Evolutionary conservation across 1,139 yeast genomes (phyloP).

Genomic region (Pneumocystis murina): DNA sequence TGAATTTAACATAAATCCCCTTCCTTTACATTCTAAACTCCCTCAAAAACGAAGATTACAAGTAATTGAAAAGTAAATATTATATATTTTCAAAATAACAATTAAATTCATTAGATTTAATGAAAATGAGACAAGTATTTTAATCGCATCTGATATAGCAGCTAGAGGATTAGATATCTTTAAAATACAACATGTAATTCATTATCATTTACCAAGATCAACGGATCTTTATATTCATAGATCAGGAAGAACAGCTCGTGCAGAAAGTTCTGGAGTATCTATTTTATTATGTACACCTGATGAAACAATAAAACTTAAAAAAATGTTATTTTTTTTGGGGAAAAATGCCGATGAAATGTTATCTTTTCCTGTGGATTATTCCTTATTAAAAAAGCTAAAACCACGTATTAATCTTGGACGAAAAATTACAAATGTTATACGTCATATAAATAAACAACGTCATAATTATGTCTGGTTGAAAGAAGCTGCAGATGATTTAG

Average conservation of each 20-base stretch:
- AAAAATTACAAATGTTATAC: constrained; percentile 56
- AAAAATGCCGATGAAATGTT: constrained; percentile 43
- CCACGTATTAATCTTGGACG: constrained; percentile 57
- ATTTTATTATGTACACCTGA: constrained; percentile 86
- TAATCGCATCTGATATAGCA: constrained; percentile 93
- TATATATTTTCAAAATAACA: constrained; percentile 36
- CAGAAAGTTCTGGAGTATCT: constrained; percentile 85
- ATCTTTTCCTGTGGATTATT: constrained; percentile 62
- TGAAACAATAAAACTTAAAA: constrained; percentile 29
- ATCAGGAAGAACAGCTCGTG: constrained; percentile 97
- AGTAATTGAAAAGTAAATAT: constrained; percentile 41
- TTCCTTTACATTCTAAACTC: constrained; percentile 87
- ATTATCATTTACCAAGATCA: constrained; percentile 84
- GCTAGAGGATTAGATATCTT: constrained; percentile 96
- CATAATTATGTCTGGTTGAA: constrained; percentile 41
- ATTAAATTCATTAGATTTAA: constrained; percentile 25
- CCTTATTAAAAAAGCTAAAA: constrained; percentile 52
- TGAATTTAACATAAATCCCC: constrained; percentile 54
- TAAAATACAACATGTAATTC: constrained; percentile 82
- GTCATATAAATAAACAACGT: constrained; percentile 4
- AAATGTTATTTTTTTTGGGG: constrained; percentile 50
- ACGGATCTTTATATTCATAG: constrained; percentile 93
- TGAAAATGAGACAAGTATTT: constrained; percentile 38
- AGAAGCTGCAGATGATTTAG: constrained; percentile 88
- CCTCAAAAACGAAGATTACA: constrained; percentile 83